These are phyloP conservation scores for Xylaria acuta DNA, from an alignment of 495 filamentous ascomycete species.

Conservation along the genomic window DNA sequence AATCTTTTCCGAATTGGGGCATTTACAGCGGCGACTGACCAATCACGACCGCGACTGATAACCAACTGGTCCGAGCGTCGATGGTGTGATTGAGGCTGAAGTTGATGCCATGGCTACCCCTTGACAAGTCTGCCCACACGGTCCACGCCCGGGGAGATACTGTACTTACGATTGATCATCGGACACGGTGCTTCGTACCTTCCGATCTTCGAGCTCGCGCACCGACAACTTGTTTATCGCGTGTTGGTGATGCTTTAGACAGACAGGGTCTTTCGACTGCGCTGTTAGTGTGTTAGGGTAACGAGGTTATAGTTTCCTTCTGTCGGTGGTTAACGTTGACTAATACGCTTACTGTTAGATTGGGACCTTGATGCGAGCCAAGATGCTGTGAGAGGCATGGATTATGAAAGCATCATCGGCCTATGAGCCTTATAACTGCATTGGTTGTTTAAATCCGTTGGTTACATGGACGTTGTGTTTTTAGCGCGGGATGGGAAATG, in stretches of 20 bases:
- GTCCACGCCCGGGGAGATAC: neutral
- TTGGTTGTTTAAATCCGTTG: neutral
- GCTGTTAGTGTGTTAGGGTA: neutral
- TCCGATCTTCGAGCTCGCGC: neutral
- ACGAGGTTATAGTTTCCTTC: neutral
- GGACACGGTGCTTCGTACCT: neutral
- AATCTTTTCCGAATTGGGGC: constrained; percentile 24
- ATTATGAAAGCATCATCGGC: neutral
- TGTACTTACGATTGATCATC: neutral
- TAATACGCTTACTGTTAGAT: constrained; percentile 1
- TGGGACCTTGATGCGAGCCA: neutral
- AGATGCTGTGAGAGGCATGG: neutral
- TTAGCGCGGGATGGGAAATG: neutral
- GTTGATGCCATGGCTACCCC: constrained; percentile 28
- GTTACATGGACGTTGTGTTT: neutral
- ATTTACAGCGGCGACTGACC: neutral
- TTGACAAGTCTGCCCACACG: neutral
- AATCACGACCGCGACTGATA: constrained; percentile 3
- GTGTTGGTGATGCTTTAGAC: neutral
- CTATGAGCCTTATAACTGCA: neutral
- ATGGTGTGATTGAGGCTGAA: constrained; percentile 34
- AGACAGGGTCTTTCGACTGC: neutral
- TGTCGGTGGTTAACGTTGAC: neutral
- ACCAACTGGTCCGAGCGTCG: constrained; percentile 9
- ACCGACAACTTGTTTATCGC: neutral